Base-by-base conservation (phyloP, 306 rosid species). In the Aeschynomene evenia region DNA sequence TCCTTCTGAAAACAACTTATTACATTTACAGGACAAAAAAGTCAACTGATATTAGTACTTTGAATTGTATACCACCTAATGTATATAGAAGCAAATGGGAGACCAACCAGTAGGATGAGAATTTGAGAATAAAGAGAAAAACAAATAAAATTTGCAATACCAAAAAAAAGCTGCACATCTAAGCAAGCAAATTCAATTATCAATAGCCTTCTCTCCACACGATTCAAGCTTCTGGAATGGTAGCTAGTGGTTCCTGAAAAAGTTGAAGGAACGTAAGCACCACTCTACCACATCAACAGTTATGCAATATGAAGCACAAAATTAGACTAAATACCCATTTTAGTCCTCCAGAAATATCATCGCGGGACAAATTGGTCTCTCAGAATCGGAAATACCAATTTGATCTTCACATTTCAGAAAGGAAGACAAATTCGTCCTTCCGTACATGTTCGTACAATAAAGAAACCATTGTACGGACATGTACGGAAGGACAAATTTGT, bases 181-280 rank as follows among this genome's bases (percentile, higher is more conserved):
- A 55, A 72, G 66, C 23, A 50, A 39, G 69, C 19, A 63, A 40
- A 72, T 43, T 66, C 14, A 23, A 37, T 43, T 2, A 58, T 74
- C 56, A 28, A 49, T 56, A 80, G 61, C 63, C 53, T 48, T 71
- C 69, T 69, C 34, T 29, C 24, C 40, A 23, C 42, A 57, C 66
- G 57, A 23, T 54, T 79, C 77, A 93, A 59, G 84, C 87, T 88
- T 93, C 98, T 11, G 98, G 96, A 72, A 88, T 93, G 10, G 96
- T 74, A 33, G 85, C 54, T 8, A 88, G 87, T 33, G 60, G 69
- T 28, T 79, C 96, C 98, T 90, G 85, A 83, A 73, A 75, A 60
- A 66, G 28, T 14, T 16, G 68, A 63, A 75, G 68, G 72, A 70
- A 28, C 53, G 11, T 71, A 52, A 78, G 75, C 60, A 76, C 57